Evolutionary conservation across 805 yeast species (phyloP).

Genomic region (Hermanozyma aechmeae): DNA sequence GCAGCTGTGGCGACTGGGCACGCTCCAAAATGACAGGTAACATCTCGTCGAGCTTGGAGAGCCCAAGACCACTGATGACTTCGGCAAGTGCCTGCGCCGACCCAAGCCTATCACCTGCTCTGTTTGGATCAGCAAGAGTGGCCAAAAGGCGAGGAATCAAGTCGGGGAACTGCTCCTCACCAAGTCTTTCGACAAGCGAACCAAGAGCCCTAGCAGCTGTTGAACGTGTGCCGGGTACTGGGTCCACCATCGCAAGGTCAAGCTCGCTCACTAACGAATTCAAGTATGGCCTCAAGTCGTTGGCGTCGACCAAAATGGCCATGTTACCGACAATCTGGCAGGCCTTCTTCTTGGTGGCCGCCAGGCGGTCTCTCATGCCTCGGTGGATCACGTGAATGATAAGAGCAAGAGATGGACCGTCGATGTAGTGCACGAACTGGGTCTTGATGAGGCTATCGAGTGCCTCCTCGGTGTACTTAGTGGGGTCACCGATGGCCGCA

Average conservation of each 20-base stretch:
- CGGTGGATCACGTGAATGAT: slow-evolving; percentile 91
- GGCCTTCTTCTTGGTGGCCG: slow-evolving; percentile 82
- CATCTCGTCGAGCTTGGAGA: slow-evolving; percentile 78
- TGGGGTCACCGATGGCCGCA: slow-evolving; percentile 93
- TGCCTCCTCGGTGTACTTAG: slow-evolving; percentile 80
- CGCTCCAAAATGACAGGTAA: slow-evolving; percentile 70
- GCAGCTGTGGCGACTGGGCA: slow-evolving; percentile 56
- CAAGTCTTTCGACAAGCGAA: slow-evolving; percentile 88
- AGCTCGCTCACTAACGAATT: slow-evolving; percentile 69
- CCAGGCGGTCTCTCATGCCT: slow-evolving; percentile 94
- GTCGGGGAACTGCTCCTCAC: slow-evolving; percentile 92
- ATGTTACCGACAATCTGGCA: slow-evolving; percentile 98
- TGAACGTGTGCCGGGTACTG: slow-evolving; percentile 94
- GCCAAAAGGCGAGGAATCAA: slow-evolving; percentile 72
- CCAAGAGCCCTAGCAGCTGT: slow-evolving; percentile 97
- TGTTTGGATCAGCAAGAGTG: slow-evolving; percentile 67
- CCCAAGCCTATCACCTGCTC: slow-evolving; percentile 89
- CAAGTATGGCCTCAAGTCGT: slow-evolving; percentile 79
- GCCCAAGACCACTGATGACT: slow-evolving; percentile 86
- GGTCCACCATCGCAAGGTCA: slow-evolving; percentile 95
- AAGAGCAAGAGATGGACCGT: slow-evolving; percentile 94
- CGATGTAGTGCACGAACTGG: slow-evolving; percentile 94
- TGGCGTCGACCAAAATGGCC: slow-evolving; percentile 89
- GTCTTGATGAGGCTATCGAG: slow-evolving; percentile 79
- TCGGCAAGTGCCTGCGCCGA: slow-evolving; percentile 96